These are phyloP conservation scores for Trypanosoma brucei DNA, from an alignment of 208 protist species.

Conservation along the genomic window DNA sequence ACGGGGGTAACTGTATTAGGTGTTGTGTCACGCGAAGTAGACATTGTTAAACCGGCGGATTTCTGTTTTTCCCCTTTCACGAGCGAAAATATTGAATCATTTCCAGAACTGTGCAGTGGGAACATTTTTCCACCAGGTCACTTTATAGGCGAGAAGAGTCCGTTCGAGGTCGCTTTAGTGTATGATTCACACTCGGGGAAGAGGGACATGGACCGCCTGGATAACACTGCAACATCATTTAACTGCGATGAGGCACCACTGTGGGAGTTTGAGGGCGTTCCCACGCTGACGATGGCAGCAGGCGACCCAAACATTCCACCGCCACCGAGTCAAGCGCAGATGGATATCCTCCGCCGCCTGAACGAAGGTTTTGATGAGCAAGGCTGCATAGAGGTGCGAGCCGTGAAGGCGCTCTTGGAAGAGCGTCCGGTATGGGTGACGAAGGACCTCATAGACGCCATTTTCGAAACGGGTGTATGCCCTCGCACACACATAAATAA, in stretches of 20 bases:
- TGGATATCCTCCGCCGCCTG: conserved; percentile 15
- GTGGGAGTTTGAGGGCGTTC: conserved; percentile 28
- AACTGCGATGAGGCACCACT: neutral
- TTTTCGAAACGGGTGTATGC: conserved; percentile 58
- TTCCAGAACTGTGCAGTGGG: conserved; percentile 35
- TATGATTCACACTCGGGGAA: conserved; percentile 1
- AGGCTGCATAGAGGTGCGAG: conserved; percentile 47
- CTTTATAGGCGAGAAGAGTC: conserved; percentile 38
- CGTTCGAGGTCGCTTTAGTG: conserved; percentile 48
- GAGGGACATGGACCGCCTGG: neutral
- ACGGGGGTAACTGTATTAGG: conserved; percentile 48
- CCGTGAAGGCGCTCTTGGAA: conserved; percentile 41
- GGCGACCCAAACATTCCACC: conserved; percentile 34
- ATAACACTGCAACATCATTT: neutral
- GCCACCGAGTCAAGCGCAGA: conserved; percentile 26
- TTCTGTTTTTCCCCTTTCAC: conserved; percentile 62
- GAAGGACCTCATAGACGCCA: conserved; percentile 44
- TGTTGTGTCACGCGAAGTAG: conserved; percentile 71
- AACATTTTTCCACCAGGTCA: conserved; percentile 62
- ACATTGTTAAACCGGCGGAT: conserved; percentile 66
- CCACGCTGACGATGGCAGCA: conserved; percentile 30
- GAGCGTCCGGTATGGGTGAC: conserved; percentile 61
- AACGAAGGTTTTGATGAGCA: conserved; percentile 21
- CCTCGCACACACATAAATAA: conserved; percentile 61
- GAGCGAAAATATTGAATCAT: conserved; percentile 19